A percentile compares a stretch with the other conserved stretches of the same genome.
These are phyloP conservation scores for Penicillium sp. DNA, from an alignment of 2,329 filamentous ascomycete species.

Conservation along the genomic window DNA sequence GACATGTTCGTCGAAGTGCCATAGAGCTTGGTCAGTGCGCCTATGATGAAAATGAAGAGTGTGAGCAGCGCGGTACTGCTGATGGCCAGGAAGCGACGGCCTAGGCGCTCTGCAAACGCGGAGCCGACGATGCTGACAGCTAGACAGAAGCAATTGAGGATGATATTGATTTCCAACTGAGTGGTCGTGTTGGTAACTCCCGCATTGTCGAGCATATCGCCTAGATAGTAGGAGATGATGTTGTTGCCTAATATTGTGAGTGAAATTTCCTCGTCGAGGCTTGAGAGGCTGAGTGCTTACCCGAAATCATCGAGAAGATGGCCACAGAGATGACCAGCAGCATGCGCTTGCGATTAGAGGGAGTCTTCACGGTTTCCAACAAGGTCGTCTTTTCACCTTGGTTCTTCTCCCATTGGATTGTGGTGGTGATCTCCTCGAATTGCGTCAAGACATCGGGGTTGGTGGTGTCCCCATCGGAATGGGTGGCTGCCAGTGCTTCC, in stretches of 20 bases:
- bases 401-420: slow-evolving; percentile 47
- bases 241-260: no score
- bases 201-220: slow-evolving; percentile 45
- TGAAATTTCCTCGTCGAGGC: no score
- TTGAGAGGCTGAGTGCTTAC: no score
- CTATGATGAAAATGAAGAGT: slow-evolving; percentile 52
- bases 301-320: slow-evolving; percentile 36
- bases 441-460: slow-evolving; percentile 42
- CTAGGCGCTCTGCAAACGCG: no score
- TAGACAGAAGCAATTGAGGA: slow-evolving; percentile 53
- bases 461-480: slow-evolving; percentile 45
- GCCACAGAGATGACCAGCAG: slow-evolving; percentile 41
- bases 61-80: slow-evolving; percentile 39
- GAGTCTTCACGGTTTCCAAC: slow-evolving; percentile 39
- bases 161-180: slow-evolving; percentile 51
- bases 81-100: no score
- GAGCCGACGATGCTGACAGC: slow-evolving; percentile 45
- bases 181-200: slow-evolving; percentile 45
- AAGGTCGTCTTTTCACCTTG: slow-evolving; percentile 37
- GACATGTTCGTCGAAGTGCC: slow-evolving; percentile 17
- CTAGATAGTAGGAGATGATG: slow-evolving; percentile 45
- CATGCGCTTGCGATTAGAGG: slow-evolving; percentile 37
- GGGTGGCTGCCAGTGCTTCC: slow-evolving; percentile 43
- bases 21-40: slow-evolving; percentile 48
- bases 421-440: slow-evolving; percentile 50